Base-by-base conservation (phyloP, 2,329 filamentous ascomycete genomes). In the Fusarium hainanense region DNA sequence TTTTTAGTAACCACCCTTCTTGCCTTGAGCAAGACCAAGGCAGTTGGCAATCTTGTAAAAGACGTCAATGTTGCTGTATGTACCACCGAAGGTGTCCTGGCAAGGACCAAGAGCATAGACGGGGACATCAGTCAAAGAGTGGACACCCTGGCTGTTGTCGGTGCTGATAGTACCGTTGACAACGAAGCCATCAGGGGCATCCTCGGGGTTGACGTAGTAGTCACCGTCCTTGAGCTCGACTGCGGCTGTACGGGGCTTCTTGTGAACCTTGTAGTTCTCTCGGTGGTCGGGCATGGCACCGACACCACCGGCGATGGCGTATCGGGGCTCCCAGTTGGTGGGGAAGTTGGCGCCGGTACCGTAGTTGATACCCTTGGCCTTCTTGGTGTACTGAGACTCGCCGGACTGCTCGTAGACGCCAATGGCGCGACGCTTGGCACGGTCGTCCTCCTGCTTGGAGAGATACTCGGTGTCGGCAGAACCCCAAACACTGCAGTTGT, bases 311-410 rank as follows among this genome's bases (percentile, higher is more conserved):
- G 92, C 92, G 52, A 97, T 88, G 61, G 92, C 91, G 81, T 95
- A 96, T 32, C 93, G 88, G 16, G 93, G 93, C 77, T 93, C 91
- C 93, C 93, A 96, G 83, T 93, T 93, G 67, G 87, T 84, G 21
- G 93, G 93, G 85, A 96, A 97, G 82, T 92, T 88, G 72, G 88
- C 85, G 54, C 91, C 90, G 23, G 92, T 92, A 73, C 86, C 86
- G 83, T 95, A 95, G 60, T 87, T 87, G 69, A 92, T 85, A 63
- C 87, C 86, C 40, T 83, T 80, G 68, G 82, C 80, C 57, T 84
- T 82, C 43, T 87, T 82, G 7, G 87, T 89, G 85, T 97, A 97
- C 79, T 94, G 90, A 1, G 90, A 92, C 13, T 91, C 82, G 21
- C 93, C 93, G 1, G 92, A 92, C 74, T 90, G 84, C 70, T 88